Conservation (phyloP, 139 green algal species). For the Haematococcus sp. region DNA sequence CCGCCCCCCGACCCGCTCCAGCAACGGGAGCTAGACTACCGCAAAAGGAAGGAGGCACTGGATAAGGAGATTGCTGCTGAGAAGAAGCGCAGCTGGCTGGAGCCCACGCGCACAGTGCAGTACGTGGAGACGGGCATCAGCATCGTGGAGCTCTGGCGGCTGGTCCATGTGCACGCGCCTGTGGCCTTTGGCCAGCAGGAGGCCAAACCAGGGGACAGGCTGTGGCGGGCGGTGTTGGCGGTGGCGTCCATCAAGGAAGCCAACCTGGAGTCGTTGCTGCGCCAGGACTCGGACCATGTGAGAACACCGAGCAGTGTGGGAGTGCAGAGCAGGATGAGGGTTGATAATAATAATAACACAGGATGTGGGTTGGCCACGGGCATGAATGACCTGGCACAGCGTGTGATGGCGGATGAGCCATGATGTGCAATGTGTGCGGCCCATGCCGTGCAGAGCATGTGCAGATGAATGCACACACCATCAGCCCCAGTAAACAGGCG, state of each 20-base stretch:
- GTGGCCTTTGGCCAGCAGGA: neutral
- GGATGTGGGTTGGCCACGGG: too few relatives aligned
- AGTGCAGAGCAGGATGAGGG: too few relatives aligned
- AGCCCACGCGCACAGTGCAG: slow-evolving; percentile 3
- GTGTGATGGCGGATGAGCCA: too few relatives aligned
- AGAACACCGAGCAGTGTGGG: too few relatives aligned
- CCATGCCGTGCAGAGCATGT: too few relatives aligned
- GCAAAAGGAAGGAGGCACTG: neutral
- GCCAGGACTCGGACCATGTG: too few relatives aligned
- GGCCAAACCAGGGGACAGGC: neutral
- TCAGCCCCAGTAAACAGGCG: too few relatives aligned
- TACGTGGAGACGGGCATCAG: slow-evolving; percentile 4
- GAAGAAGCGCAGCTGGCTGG: neutral
- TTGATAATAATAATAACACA: too few relatives aligned
- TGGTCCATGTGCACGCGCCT: slow-evolving; percentile 1
- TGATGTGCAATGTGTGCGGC: too few relatives aligned
- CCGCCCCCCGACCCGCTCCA: neutral
- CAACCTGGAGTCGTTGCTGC: too few relatives aligned
- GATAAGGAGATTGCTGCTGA: neutral
- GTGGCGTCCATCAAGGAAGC: neutral
- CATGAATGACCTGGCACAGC: too few relatives aligned
- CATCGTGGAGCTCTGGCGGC: neutral
- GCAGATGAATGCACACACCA: too few relatives aligned
- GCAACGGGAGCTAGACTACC: neutral
- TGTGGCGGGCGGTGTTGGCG: neutral